These are phyloP conservation scores for Penicillium coffeae DNA, from an alignment of 495 filamentous ascomycete species.

Conservation along the genomic window DNA sequence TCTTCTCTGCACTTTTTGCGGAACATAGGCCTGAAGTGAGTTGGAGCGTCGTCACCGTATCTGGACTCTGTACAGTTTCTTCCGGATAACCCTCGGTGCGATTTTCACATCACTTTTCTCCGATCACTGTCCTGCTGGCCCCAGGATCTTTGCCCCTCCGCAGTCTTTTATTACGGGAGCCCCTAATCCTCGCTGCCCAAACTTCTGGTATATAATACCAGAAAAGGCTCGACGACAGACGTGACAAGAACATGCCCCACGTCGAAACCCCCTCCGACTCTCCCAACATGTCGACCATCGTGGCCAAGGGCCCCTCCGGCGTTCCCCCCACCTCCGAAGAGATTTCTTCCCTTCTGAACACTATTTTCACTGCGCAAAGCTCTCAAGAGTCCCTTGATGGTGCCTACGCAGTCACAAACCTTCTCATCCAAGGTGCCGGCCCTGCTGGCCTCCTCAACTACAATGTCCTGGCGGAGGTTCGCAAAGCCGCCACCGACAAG, in stretches of 20 bases:
- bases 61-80: constrained; percentile 9
- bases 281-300: constrained; percentile 56
- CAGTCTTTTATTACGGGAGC: constrained; percentile 5
- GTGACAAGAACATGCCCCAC: constrained; percentile 56
- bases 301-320: constrained; percentile 50
- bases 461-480: constrained; percentile 63
- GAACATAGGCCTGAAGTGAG: constrained; percentile 8
- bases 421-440: constrained; percentile 74
- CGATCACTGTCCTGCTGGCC: constrained; percentile 9
- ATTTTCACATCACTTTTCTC: not conserved
- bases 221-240: not conserved
- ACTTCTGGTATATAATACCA: constrained; percentile 10
- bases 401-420: constrained; percentile 74
- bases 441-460: constrained; percentile 71
- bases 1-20: constrained; percentile 4
- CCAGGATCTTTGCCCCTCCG: constrained; percentile 14
- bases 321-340: constrained; percentile 67
- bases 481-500: constrained; percentile 90
- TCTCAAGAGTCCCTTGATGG: constrained; percentile 86
- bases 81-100: constrained; percentile 4
- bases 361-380: constrained; percentile 73
- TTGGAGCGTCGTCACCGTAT: constrained; percentile 9
- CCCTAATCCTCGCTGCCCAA: not conserved
- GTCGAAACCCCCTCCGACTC: constrained; percentile 54
- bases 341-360: constrained; percentile 65